Evolutionary conservation across 129 eudicot species (phyloP).

Genomic region (Flaveria trinervia): DNA sequence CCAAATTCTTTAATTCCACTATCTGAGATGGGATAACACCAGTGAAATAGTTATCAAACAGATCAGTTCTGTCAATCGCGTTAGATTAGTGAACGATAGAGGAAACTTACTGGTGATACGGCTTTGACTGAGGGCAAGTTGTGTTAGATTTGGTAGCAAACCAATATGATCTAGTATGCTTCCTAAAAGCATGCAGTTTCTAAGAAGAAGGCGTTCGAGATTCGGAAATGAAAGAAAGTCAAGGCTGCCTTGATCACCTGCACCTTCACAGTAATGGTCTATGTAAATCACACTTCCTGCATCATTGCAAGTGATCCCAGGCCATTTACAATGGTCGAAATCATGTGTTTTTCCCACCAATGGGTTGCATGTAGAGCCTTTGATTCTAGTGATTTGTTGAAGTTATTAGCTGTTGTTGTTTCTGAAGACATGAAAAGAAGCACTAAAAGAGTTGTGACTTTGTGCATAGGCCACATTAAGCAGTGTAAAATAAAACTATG

Average conservation of each 20-base stretch:
- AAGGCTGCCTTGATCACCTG: not conserved
- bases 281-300: slow-evolving; percentile 18
- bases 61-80: slow-evolving; percentile 17
- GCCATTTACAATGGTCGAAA: slow-evolving; percentile 11
- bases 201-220: not conserved
- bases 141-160: slow-evolving; percentile 7
- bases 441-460: not conserved
- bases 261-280: not conserved
- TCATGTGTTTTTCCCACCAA: slow-evolving; percentile 2
- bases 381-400: slow-evolving; percentile 2
- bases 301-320: slow-evolving; percentile 16
- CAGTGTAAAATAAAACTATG: not conserved
- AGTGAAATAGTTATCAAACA: slow-evolving; percentile 11
- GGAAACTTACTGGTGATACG: slow-evolving; percentile 16
- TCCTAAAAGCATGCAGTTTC: slow-evolving; percentile 3
- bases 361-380: slow-evolving; percentile 4
- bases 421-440: slow-evolving; percentile 1
- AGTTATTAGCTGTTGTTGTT: not conserved
- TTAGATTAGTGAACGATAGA: slow-evolving; percentile 17
- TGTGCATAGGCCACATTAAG: not conserved
- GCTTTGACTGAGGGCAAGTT: not conserved
- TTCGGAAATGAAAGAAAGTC: slow-evolving; percentile 24
- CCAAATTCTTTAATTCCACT: not conserved
- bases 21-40: slow-evolving; percentile 23
- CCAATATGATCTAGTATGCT: slow-evolving; percentile 19